Evolutionary conservation across 495 filamentous ascomycete species (phyloP), one percentile per base, ranked within the genome.

Genomic region (Aspergillus coremiiformis): DNA sequence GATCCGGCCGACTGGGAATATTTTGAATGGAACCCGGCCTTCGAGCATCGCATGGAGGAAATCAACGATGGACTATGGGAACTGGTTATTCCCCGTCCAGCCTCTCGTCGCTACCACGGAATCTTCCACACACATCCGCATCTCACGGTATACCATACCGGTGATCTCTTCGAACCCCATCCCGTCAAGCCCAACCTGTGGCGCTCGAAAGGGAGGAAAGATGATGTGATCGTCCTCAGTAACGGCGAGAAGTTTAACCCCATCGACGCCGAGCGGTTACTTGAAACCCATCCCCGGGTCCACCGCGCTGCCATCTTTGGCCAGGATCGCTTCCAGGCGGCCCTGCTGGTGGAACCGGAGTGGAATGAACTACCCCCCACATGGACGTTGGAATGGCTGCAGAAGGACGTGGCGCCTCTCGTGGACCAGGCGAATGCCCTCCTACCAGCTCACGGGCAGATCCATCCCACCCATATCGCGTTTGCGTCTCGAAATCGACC

Each of bases 211-310:
- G 77, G 80, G 4, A 71, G 83, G 10, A 55, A 63, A 1, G 83
- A 86, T 54, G 82, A 83, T 59, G 66, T 84, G 44, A 79, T 86
- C 45, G 81, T 84, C 2, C 77, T 85, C 50, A 75, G 70, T 14
- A 85, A 78, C 60, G 83, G 81, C 23, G 80, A 85, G 60, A 86
- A 84, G 63, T 56, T 81, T 3, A 84, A 84, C 56, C 82, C 83
- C 0, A 61, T 78, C 5, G 64, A 68, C 0, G 74, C 83, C 20
- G 82, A 87, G 50, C 53, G 60, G 12, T 65, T 59, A 4, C 51
- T 84, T 9, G 51, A 55, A 23, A 62, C 55, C 8, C 73, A 80
- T 52, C 71, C 78, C 0, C 52, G 55, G 2, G 61, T 85, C 20
- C 63, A 60, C 15, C 68, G 73, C 0, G 78, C 72, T 0, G 22